These are phyloP conservation scores for Zygnema cylindricum DNA, from an alignment of 139 green algal species.

Conservation along the genomic window DNA sequence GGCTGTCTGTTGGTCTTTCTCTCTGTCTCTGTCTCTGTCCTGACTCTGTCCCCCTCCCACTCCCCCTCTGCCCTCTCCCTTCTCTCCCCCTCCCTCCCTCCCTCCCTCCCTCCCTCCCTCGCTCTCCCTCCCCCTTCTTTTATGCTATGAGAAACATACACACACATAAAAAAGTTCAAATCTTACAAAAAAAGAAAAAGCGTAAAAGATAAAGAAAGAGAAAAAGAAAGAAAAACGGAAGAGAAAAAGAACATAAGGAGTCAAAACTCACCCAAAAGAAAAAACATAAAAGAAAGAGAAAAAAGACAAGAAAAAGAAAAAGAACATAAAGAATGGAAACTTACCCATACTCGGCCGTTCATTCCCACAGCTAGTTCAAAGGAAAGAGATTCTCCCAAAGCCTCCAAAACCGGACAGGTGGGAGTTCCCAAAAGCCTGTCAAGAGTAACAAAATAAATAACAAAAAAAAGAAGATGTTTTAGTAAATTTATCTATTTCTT, in stretches of 20 bases:
- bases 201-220: neutral
- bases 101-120: neutral
- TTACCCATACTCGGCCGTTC: conserved; percentile 51
- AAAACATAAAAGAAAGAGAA: neutral
- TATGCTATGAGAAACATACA: neutral
- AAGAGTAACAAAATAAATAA: conserved; percentile 1
- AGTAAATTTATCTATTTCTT: neutral
- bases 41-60: neutral
- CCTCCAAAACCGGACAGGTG: conserved; percentile 36
- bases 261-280: neutral
- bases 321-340: neutral
- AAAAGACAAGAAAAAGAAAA: neutral
- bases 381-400: conserved; percentile 19
- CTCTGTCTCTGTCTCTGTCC: neutral
- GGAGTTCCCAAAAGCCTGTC: conserved; percentile 49
- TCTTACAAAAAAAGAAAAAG: neutral
- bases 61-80: neutral
- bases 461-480: too few species aligned
- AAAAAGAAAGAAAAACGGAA: neutral
- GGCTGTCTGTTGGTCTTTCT: neutral
- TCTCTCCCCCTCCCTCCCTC: neutral
- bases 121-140: neutral
- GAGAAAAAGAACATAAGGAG: neutral
- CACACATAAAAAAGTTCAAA: neutral
- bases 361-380: conserved; percentile 51